Evolutionary conservation across 192 early-diverging fungal genomes (phyloP), one percentile per base, ranked within the genome.

Genomic region (Coemansia brasiliensis): DNA sequence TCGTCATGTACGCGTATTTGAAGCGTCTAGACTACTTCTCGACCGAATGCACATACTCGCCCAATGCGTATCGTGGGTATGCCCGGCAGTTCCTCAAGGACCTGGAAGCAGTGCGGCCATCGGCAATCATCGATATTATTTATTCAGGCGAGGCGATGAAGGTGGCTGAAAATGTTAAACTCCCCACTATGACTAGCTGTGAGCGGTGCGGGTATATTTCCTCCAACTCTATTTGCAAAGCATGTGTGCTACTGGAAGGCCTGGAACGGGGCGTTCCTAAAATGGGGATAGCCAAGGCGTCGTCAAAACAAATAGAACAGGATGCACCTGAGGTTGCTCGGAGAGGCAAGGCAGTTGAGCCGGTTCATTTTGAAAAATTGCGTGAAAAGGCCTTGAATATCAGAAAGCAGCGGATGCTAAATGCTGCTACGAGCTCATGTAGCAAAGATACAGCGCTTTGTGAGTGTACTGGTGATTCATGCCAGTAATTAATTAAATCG

Each of bases 1-100:
- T 98, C 63, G 96, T 98, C 63, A 95, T 98, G 95, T 94, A 98
- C 61, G 96, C 96, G 18, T 97, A 98, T 64, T 93, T 94, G 64
- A 91, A 92, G 74, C 88, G 93, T 32, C 79, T 98, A 20, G 96
- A 98, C 66, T 98, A 98, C 80, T 98, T 98, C 53, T 95, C 94
- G 11, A 98, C 96, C 10, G 96, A 98, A 68, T 98, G 96, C 68
- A 93, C 92, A 18, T 98, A 98, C 73, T 93, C 94, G 27, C 95
- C 95, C 21, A 94, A 98, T 62, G 93, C 96, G 5, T 98, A 97
- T 56, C 89, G 96, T 38, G 96, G 96, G 5, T 85, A 96, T 71
- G 96, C 94, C 9, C 83, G 96, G 39, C 86, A 88, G 18, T 97
- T 95, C 71, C 81, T 98, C 32, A 98, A 98, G 74, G 94, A 97